Base-by-base conservation (phyloP, 805 yeast genomes). In the Lachancea sp. region DNA sequence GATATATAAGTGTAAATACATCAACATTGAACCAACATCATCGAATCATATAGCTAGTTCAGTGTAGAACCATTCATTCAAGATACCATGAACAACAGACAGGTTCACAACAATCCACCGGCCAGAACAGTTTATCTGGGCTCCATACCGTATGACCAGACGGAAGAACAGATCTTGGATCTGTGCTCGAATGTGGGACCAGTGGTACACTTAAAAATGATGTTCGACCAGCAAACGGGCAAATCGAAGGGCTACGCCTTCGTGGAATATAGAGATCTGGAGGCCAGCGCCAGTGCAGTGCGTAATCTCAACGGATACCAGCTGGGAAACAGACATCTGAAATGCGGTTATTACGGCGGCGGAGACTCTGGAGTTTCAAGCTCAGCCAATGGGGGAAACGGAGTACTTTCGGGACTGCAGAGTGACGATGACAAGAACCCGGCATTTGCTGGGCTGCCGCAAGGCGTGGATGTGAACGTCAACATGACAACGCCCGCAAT, bases 141-240 rank as follows among this genome's bases (percentile, higher is more conserved):
- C 2, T 82, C 87, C 13, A 85, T 91, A 32, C 98, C 98, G 1
- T 88, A 81, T 60, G 97, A 91, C 57, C 88, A 85, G 58, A 85
- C 96, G 0, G 98, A 91, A 61, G 95, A 88, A 55, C 97, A 90
- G 62, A 82, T 91, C n/a, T 66, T 78, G 53, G 95, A 86, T 51
- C 78, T 91, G 12, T 95, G 95, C 49, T 72, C 74, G 46, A 81
- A 95, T 1, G 93, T 87, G 2, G 98, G 97, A 1, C 96, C 97
- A 0, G 91, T 91, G 1, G 74, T 77, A 20, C 78, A 77, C 45
- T 69, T 87, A 48, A 81, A 82, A 59, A 73, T 91, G 58, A 74
- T 87, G 62, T 87, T 90, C 60, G 97, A 91, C 62, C 82, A 85
- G 36, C 81, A 81, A 44, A 89, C 96, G 0, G 97, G 97, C 2